Percentiles rank a stretch among this genome's conserved stretches.
phyloP scores from a whole-genome alignment of 2,329 filamentous ascomycete genomes.

The Hortaea werneckii region DNA sequence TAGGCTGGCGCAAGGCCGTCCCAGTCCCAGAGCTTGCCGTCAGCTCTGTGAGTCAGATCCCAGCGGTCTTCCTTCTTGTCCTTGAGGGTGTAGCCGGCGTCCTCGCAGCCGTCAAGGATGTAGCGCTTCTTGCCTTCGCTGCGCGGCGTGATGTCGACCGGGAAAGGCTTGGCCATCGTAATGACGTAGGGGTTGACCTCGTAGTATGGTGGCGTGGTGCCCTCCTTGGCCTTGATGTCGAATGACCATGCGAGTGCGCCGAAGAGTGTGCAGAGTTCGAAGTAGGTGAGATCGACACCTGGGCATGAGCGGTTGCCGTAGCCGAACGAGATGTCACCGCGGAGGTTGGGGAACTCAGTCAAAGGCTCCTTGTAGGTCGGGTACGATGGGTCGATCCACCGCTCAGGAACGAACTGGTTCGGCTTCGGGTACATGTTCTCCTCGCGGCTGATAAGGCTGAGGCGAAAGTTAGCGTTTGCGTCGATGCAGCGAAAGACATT shows the following conservation, averaged over 20 bases:
- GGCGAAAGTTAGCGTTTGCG: constrained; percentile 4
- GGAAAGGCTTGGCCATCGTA: constrained; percentile 25
- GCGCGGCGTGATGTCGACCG: constrained; percentile 17
- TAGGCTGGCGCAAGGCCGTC: background rate
- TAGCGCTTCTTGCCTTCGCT: constrained; percentile 22
- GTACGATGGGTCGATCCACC: constrained; percentile 24
- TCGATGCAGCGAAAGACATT: background rate
- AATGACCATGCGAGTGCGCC: constrained; percentile 23
- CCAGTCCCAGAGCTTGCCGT: constrained; percentile 1
- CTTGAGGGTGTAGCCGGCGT: constrained; percentile 17
- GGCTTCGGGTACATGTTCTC: constrained; percentile 20
- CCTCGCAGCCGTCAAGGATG: constrained; percentile 18
- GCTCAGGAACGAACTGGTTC: constrained; percentile 24
- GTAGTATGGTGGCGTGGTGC: constrained; percentile 22
- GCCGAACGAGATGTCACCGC: constrained; percentile 23
- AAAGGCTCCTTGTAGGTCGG: constrained; percentile 28
- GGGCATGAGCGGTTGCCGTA: constrained; percentile 26
- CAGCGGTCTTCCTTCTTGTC: constrained; percentile 8
- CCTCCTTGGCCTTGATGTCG: constrained; percentile 19
- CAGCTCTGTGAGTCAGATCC: background rate
- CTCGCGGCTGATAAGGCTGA: constrained; percentile 23
- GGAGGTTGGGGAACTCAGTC: constrained; percentile 25
- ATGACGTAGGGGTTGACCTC: constrained; percentile 25
- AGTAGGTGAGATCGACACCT: constrained; percentile 24
- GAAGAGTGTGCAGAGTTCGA: constrained; percentile 22